These are phyloP conservation scores for Fusarium tanahbumbuense DNA, from an alignment of 2,329 filamentous ascomycete genomes.

Conservation along the genomic window DNA sequence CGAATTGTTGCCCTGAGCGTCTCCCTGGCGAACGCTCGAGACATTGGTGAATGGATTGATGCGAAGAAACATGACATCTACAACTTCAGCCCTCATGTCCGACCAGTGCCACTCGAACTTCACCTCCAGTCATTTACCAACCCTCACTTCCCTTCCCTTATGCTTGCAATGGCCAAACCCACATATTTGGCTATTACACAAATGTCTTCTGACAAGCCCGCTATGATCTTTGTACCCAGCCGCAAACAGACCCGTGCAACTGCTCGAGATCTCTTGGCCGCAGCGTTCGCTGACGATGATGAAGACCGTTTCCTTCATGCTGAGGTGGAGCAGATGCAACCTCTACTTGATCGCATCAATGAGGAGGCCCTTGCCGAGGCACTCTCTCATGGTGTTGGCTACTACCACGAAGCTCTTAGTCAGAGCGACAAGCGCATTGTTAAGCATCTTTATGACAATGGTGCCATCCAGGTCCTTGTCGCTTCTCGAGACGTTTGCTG, in stretches of 20 bases:
- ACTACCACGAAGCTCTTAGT: constrained; percentile 95
- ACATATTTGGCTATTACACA: constrained; percentile 90
- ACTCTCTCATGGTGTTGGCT: constrained; percentile 92
- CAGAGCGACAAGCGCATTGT: constrained; percentile 93
- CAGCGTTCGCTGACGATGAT: constrained; percentile 87
- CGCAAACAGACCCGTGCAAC: constrained; percentile 92
- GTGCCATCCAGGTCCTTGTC: constrained; percentile 86
- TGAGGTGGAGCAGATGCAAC: constrained; percentile 81
- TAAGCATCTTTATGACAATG: constrained; percentile 88
- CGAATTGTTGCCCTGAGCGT: constrained; percentile 92
- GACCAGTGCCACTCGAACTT: constrained; percentile 89
- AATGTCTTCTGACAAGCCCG: constrained; percentile 87
- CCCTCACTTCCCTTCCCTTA: constrained; percentile 95
- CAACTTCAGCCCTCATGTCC: constrained; percentile 95
- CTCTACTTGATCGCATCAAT: constrained; percentile 83
- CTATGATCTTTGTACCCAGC: constrained; percentile 90
- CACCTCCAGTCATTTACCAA: constrained; percentile 96
- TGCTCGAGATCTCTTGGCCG: constrained; percentile 86
- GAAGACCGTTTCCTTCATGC: constrained; percentile 95
- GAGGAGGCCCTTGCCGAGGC: constrained; percentile 90
- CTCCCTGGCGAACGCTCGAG: constrained; percentile 90
- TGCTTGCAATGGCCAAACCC: constrained; percentile 98
- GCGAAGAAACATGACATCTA: constrained; percentile 98
- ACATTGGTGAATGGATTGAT: constrained; percentile 97
- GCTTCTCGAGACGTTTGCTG: constrained; percentile 90